Evolutionary conservation across 192 early-diverging fungal genomes (phyloP).

Genomic region (Ambispora gerdemannii): DNA sequence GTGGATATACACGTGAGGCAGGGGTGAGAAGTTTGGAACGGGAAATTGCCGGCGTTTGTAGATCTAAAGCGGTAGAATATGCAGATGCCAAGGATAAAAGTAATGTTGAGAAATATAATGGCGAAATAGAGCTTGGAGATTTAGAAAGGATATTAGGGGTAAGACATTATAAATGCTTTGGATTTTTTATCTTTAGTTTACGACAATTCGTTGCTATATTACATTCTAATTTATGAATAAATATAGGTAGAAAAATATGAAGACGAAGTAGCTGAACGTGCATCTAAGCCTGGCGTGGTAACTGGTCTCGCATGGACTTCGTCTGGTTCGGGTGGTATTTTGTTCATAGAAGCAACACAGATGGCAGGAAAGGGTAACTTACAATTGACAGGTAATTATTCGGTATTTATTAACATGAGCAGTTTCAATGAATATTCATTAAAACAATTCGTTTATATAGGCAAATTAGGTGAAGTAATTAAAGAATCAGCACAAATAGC

Average conservation of each 20-base stretch:
- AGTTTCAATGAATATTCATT: no score
- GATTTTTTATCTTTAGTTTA: neutral
- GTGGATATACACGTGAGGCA: conserved; percentile 74
- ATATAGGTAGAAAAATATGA: conserved; percentile 55
- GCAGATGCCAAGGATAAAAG: conserved; percentile 54
- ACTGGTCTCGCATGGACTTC: conserved; percentile 81
- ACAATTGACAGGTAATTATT: conserved; percentile 57
- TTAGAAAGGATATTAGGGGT: conserved; percentile 68
- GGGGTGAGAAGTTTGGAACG: conserved; percentile 77
- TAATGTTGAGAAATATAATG: conserved; percentile 40
- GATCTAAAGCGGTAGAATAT: conserved; percentile 66
- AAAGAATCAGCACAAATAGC: conserved; percentile 79
- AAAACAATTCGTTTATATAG: conserved; percentile 35
- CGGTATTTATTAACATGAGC: neutral
- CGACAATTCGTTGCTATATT: neutral
- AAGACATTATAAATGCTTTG: neutral
- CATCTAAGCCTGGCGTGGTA: conserved; percentile 67
- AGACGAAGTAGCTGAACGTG: conserved; percentile 67
- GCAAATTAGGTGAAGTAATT: conserved; percentile 79
- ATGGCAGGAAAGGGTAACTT: conserved; percentile 70
- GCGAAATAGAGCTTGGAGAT: conserved; percentile 43
- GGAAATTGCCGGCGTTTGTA: conserved; percentile 65
- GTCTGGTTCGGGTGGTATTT: conserved; percentile 64
- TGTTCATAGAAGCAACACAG: conserved; percentile 78
- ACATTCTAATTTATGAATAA: no score